Evolutionary conservation across 1,139 yeast genomes (phyloP).

Genomic region (Pichia kudriavzevii): DNA sequence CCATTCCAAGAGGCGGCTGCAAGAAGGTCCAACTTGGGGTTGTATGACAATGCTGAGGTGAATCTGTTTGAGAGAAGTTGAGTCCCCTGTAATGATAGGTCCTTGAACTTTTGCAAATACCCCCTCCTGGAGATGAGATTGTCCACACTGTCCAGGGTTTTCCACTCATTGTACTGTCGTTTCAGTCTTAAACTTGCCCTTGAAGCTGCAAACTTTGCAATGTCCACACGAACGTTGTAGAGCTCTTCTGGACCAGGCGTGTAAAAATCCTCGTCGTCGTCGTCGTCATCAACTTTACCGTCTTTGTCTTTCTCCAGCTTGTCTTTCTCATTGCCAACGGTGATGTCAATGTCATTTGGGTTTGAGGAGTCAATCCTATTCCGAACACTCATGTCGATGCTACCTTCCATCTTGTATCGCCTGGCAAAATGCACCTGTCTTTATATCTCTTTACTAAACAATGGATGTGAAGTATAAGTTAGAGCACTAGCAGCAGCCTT

Average conservation of each 20-base stretch:
- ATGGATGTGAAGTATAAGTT: too few species aligned
- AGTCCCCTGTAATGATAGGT: slow-evolving; percentile 50
- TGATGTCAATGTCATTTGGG: too few species aligned
- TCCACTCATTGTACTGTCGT: slow-evolving; percentile 23
- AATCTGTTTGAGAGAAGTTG: slow-evolving; percentile 67
- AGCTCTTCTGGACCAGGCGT: slow-evolving; percentile 70
- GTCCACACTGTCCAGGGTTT: slow-evolving; percentile 22
- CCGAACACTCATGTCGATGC: too few species aligned
- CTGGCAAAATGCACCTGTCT: too few species aligned
- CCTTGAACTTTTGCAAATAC: neutral
- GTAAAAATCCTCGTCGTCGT: slow-evolving; percentile 69
- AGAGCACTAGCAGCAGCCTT: too few species aligned
- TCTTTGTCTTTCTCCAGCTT: neutral
- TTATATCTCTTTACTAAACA: too few species aligned
- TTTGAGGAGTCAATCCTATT: too few species aligned
- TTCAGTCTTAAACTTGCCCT: slow-evolving; percentile 39
- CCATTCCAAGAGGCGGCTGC: slow-evolving; percentile 90
- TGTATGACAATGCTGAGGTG: slow-evolving; percentile 50
- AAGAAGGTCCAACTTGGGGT: slow-evolving; percentile 30
- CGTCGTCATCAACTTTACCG: slow-evolving; percentile 17
- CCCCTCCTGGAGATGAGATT: slow-evolving; percentile 40
- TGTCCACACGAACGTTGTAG: slow-evolving; percentile 41
- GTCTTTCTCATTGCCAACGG: neutral
- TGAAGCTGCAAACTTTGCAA: slow-evolving; percentile 45
- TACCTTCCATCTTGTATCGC: too few species aligned